These are phyloP conservation scores for Penicillium olsonii DNA, from an alignment of 2,329 filamentous ascomycete genomes.

Conservation along the genomic window DNA sequence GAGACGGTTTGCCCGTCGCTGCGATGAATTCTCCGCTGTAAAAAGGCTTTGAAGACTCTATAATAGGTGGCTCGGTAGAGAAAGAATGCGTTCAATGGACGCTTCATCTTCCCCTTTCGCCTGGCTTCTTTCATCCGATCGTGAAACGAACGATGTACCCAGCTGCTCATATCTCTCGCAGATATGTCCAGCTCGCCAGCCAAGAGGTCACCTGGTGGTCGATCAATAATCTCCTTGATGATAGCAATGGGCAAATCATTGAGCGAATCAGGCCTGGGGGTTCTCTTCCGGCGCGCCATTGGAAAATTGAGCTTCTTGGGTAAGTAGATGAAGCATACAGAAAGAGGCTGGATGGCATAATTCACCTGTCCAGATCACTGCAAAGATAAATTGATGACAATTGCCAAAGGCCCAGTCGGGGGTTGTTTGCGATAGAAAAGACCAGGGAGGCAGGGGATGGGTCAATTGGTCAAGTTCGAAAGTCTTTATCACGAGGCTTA, in stretches of 20 bases:
- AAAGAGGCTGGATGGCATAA: neutral
- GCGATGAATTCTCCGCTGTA: neutral
- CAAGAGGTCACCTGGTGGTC: neutral
- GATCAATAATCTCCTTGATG: neutral
- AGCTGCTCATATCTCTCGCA: neutral
- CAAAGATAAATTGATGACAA: too few relatives aligned
- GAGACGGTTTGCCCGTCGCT: neutral
- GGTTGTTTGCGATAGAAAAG: too few relatives aligned
- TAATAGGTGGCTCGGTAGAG: neutral
- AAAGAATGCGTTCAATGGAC: neutral
- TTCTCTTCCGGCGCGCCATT: neutral
- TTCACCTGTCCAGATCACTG: too few relatives aligned
- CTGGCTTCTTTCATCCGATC: neutral
- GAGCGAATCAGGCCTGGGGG: neutral
- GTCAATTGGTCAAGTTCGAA: too few relatives aligned
- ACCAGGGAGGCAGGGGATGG: too few relatives aligned
- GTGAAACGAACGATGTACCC: neutral
- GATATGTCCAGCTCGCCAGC: neutral
- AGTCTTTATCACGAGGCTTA: too few relatives aligned
- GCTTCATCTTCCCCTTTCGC: neutral
- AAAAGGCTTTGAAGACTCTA: neutral
- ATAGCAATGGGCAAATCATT: neutral
- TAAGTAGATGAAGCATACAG: neutral
- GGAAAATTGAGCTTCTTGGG: neutral
- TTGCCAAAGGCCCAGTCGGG: neutral